Base-by-base conservation (phyloP, 805 yeast genomes). In the Maudiozyma barnettii region DNA sequence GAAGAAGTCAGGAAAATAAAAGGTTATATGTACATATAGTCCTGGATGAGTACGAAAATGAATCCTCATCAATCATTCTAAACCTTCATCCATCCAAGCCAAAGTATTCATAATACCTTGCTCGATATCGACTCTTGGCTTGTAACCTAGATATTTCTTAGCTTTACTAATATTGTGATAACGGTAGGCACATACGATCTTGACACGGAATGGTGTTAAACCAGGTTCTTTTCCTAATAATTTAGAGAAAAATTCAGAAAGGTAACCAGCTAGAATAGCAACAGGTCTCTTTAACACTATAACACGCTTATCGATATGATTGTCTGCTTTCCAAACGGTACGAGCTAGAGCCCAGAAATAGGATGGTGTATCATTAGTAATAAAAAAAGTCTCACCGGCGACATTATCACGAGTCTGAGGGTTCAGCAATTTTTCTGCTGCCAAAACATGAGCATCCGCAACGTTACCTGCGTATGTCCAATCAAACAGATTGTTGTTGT, bases 401-500 rank as follows among this genome's bases (percentile, higher is more conserved):
- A 91, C 80, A 23, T 59, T 52, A 0, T 57, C 48, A 9, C 75
- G 69, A 14, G 69, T 55, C 6, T 55, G 55, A 5, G 76, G 69
- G 48, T 77, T 71, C 44, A 87, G 65, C 18, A 90, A 64, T 64
- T 81, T 81, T 58, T 84, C 70, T 5, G 96, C 95, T 1, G 98
- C 99, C 44, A 93, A 70, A 9, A 91, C 91, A 64, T 93, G 99
- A 9, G 97, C 83, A 66, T 89, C 95, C 0, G 99, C 98, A 37
- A 95, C 98, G 66, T 93, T 93, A 12, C 97, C 98, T n/a, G 84
- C 98, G 61, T 89, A 93, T 0, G 98, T 88, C 86, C 96, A 90
- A 64, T 93, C 99, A 59, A 91, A 93, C 47, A 93, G 68, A 62
- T 93, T 93, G 64, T 85, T 80, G 68, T 93, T 93, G 63, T 88